Conservation (phyloP, 139 green algal species). For the Pleodorina starrii region DNA sequence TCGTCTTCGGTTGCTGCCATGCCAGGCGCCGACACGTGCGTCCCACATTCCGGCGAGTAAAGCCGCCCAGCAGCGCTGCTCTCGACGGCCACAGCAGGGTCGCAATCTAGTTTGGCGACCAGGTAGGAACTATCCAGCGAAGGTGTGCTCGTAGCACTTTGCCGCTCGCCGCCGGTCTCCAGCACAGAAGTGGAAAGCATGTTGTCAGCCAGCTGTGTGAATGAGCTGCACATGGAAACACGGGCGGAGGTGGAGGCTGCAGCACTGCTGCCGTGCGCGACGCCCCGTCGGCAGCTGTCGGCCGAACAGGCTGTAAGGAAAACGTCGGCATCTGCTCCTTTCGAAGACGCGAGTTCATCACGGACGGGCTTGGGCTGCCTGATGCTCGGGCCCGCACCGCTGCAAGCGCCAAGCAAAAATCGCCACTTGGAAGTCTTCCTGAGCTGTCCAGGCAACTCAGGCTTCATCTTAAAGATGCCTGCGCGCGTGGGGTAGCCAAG, state of each 20-base stretch:
- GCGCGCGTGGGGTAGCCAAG: no score
- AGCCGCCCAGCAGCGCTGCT: no score
- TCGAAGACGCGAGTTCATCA: background rate
- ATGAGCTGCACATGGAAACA: background rate
- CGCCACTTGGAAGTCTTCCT: constrained; percentile 5
- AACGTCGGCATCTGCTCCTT: background rate
- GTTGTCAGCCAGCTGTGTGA: background rate
- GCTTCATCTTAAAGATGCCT: background rate
- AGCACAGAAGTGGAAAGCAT: background rate
- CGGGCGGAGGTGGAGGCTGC: background rate
- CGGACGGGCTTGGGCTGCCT: background rate
- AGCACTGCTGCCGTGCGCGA: background rate
- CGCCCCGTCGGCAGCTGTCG: background rate
- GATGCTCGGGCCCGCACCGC: background rate
- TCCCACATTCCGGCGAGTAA: no score
- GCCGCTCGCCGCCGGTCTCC: background rate
- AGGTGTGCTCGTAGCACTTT: no score
- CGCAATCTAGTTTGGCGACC: no score
- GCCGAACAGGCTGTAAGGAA: background rate
- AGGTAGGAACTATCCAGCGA: background rate
- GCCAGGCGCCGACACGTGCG: no score
- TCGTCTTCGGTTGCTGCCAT: no score
- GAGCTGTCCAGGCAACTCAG: background rate
- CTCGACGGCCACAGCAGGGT: no score
- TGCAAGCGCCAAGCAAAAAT: background rate